These are phyloP conservation scores for Plasmodium coatneyi DNA, from an alignment of 169 alveolate genomes.

Conservation along the genomic window DNA sequence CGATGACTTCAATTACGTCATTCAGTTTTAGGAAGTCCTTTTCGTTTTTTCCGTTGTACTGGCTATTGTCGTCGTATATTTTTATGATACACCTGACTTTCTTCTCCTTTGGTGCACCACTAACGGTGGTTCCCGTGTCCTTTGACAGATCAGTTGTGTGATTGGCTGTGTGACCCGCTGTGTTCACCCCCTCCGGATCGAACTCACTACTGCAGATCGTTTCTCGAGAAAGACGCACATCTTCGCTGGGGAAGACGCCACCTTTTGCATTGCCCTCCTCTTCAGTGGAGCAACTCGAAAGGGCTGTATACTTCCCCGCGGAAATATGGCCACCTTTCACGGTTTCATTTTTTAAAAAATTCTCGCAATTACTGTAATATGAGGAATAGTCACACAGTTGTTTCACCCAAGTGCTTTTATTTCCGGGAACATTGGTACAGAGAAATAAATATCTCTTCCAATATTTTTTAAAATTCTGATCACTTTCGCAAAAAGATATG, in stretches of 20 bases:
- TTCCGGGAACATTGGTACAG: constrained; percentile 68
- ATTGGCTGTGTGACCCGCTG: neutral
- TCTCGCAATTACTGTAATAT: constrained; percentile 5
- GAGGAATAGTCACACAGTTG: constrained; percentile 66
- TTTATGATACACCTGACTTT: constrained; percentile 51
- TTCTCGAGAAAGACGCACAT: neutral
- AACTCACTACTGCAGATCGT: constrained; percentile 22
- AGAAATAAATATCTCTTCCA: constrained; percentile 75
- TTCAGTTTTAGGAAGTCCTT: constrained; percentile 53
- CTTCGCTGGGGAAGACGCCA: neutral
- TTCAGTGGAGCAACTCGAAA: neutral
- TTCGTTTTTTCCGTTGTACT: constrained; percentile 58
- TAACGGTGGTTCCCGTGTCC: neutral
- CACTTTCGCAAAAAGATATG: constrained; percentile 8
- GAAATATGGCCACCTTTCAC: neutral
- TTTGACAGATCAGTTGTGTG: neutral
- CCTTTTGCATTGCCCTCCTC: neutral
- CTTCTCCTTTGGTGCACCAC: neutral
- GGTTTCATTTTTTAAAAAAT: constrained; percentile 44
- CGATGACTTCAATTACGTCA: constrained; percentile 67
- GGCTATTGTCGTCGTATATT: constrained; percentile 72
- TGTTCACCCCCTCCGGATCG: neutral
- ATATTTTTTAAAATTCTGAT: constrained; percentile 40
- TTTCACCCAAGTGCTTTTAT: constrained; percentile 62
- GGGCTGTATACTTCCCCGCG: neutral